A percentile compares a stretch with the other conserved stretches of the same genome.
These are phyloP conservation scores for Malus hybrid DNA, from an alignment of 331 rosid genomes.

Conservation along the genomic window DNA sequence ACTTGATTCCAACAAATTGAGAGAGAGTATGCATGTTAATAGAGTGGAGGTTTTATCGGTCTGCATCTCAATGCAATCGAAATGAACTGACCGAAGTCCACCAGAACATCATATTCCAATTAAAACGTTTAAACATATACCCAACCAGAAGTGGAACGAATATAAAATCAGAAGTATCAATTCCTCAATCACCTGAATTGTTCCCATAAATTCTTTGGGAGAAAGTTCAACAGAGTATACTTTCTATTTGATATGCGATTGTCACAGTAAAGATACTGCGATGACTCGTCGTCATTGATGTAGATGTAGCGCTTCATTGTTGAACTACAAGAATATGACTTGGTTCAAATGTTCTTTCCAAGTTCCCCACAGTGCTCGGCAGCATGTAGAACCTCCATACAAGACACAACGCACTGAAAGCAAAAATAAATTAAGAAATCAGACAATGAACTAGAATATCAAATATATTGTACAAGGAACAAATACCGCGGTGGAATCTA, in stretches of 20 bases:
- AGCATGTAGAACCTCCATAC: conserved; percentile 1
- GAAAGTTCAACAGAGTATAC: no score
- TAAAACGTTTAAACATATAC: neutral
- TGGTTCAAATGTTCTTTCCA: conserved; percentile 20
- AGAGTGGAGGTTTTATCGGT: neutral
- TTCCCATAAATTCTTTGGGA: no score
- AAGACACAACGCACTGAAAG: neutral
- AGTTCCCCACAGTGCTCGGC: conserved; percentile 24
- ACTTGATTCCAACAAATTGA: conserved; percentile 36
- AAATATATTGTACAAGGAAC: neutral
- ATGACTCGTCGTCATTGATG: no score
- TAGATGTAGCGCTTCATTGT: no score
- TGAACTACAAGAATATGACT: no score
- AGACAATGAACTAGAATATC: neutral
- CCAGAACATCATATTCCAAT: neutral
- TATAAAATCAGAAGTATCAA: conserved; percentile 7
- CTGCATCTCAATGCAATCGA: neutral
- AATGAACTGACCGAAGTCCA: neutral
- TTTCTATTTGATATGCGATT: no score
- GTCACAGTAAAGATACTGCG: no score
- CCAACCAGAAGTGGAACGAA: neutral
- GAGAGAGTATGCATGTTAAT: neutral
- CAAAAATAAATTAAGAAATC: neutral
- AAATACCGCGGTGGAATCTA: neutral
- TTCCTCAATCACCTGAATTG: conserved; percentile 57